Conservation (phyloP, 2,329 filamentous ascomycete species). For the Curvularia lunata region DNA sequence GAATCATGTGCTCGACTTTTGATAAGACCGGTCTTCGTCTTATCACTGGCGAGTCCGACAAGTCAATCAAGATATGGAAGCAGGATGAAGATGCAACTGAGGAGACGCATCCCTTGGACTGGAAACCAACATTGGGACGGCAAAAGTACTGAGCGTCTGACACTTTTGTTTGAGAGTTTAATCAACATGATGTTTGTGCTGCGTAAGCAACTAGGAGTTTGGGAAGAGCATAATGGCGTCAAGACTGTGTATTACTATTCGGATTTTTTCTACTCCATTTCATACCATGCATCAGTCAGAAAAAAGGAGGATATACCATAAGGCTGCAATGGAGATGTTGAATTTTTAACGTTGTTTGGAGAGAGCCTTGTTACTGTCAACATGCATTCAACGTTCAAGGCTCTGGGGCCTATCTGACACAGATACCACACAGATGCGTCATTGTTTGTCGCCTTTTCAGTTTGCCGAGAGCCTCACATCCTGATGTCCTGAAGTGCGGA, state of each 20-base stretch:
- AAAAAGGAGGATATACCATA: constrained; percentile 1
- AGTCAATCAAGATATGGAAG: constrained; percentile 94
- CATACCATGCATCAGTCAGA: neutral
- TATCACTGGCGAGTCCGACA: constrained; percentile 95
- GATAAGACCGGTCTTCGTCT: constrained; percentile 86
- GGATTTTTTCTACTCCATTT: neutral
- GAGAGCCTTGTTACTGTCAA: neutral
- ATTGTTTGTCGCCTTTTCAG: neutral
- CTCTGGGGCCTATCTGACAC: neutral
- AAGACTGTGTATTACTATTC: constrained; percentile 13
- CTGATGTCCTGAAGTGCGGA: neutral
- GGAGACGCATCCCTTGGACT: constrained; percentile 89
- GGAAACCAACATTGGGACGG: constrained; percentile 81
- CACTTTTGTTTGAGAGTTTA: neutral
- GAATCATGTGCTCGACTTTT: constrained; percentile 93
- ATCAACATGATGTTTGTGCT: neutral
- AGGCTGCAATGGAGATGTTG: neutral
- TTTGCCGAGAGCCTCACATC: neutral
- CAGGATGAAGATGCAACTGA: constrained; percentile 89
- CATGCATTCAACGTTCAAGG: neutral
- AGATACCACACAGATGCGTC: neutral
- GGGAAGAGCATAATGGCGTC: constrained; percentile 7
- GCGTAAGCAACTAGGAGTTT: constrained; percentile 11
- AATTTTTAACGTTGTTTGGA: neutral
- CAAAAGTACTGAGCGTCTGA: constrained; percentile 64